Percentiles rank a stretch among this genome's conserved stretches.
phyloP scores from a whole-genome alignment of 495 filamentous ascomycete genomes.

The Trypethelium eluteriae region DNA sequence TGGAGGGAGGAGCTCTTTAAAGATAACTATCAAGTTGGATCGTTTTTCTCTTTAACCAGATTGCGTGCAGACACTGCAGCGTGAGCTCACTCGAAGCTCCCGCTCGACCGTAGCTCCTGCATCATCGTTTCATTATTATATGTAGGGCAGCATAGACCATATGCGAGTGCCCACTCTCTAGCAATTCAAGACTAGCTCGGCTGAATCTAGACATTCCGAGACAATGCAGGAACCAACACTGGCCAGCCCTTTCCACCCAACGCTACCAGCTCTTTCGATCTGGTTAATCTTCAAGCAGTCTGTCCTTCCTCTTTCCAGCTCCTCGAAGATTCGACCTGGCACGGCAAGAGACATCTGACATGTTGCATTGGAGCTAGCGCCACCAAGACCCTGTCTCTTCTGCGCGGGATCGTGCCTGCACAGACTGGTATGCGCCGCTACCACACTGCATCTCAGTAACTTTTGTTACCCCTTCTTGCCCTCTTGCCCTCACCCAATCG shows the following conservation, averaged over 20 bases:
- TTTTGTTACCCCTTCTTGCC: neutral
- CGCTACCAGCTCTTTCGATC: neutral
- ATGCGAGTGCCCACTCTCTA: neutral
- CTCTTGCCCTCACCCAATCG: neutral
- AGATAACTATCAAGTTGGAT: neutral
- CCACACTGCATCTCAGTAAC: neutral
- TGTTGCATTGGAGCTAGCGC: neutral
- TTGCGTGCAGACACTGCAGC: neutral
- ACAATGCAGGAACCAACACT: neutral
- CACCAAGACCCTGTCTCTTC: neutral
- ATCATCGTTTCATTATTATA: neutral
- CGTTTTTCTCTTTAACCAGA: slow-evolving; percentile 1
- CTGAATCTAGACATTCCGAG: neutral
- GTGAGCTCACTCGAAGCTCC: neutral
- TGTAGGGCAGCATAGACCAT: neutral
- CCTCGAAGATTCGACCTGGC: neutral
- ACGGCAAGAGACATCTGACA: neutral
- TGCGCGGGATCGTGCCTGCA: neutral
- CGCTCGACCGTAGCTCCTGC: slow-evolving; percentile 8
- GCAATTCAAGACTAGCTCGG: neutral
- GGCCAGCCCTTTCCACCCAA: neutral
- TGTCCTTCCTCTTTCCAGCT: neutral
- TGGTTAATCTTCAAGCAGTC: neutral
- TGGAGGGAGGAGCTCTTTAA: neutral
- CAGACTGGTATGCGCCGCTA: neutral